Base-by-base conservation (phyloP, 768 basidiomycete genomes). In the Chiua virens region DNA sequence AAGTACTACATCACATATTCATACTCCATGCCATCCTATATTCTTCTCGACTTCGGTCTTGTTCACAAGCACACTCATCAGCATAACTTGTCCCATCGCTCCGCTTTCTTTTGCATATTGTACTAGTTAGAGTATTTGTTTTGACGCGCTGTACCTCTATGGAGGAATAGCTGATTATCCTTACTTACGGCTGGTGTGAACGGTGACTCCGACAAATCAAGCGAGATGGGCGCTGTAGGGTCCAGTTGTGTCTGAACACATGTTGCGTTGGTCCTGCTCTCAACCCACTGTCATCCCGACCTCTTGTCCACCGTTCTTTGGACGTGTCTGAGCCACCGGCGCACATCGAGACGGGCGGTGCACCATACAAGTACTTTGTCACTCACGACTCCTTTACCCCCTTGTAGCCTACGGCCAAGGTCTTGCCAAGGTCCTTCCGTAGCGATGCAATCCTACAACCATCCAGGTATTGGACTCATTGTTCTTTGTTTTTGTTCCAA, bases 91-190 rank as follows among this genome's bases (percentile, higher is more conserved):
- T 49, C 44, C 47, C 48, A 21, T 46, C 55, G 58, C 46, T 14
- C 6, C 30, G 30, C 8, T 30, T 30, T 30, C 30, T 58, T 63
- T 61, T 66, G 75, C 74, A 77, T 64, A 64, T 65, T 80, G 77
- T 80, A 80, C 68, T n/a, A n/a, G 64, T 59, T 75, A 70, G 65
- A 63, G 58, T 76, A 73, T 72, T n/a, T 42, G 42, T 55, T 46
- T 56, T 65, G 47, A 39, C 41, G 23, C 49, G 45, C 56, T 55
- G 61, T 65, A 49, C 51, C 49, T 30, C 36, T 40, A 39, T 36
- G 14, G 9, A 47, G 41, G 46, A 34, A 42, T 42, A 57, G 53
- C 40, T 35, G 47, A 37, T 46, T 11, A 18, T 39, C 40, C 38
- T 17, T 23, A 40, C 18, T 25, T 37, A 9, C 17, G 41, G 27